A percentile compares a stretch with the other conserved stretches of the same genome.
phyloP scores from a whole-genome alignment of 495 filamentous ascomycete species.

The Ramalina intermedia region DNA sequence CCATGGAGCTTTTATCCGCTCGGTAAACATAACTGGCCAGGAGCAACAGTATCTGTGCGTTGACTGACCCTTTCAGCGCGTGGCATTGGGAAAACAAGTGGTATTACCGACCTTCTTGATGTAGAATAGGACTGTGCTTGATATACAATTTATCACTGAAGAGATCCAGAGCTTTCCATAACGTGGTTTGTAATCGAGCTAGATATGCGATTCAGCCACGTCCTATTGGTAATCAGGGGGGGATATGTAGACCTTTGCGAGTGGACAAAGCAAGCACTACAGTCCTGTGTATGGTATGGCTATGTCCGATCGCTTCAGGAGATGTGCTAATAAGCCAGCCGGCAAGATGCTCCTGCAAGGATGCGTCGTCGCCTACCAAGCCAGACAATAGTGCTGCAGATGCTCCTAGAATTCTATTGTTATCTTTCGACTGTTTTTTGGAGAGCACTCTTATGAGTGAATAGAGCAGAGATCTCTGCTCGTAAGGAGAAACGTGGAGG shows the following conservation, averaged over 20 bases:
- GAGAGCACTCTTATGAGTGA: slow-evolving; percentile 45
- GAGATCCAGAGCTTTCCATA: slow-evolving; percentile 51
- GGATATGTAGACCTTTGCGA: slow-evolving; percentile 30
- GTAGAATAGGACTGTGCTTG: slow-evolving; percentile 61
- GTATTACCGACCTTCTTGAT: slow-evolving; percentile 63
- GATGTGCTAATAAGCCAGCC: slow-evolving; percentile 54
- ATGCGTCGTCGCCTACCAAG: slow-evolving; percentile 21
- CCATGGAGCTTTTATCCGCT: slow-evolving; percentile 41
- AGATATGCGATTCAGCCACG: slow-evolving; percentile 4
- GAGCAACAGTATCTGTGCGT: slow-evolving; percentile 66
- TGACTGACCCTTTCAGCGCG: slow-evolving; percentile 37
- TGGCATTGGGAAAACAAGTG: neutral
- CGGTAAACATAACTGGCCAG: slow-evolving; percentile 62
- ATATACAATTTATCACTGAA: slow-evolving; percentile 83
- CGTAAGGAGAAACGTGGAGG: slow-evolving; percentile 32
- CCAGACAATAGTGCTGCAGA: slow-evolving; percentile 28
- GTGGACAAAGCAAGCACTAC: slow-evolving; percentile 45
- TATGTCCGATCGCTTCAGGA: slow-evolving; percentile 48
- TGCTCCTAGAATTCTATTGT: slow-evolving; percentile 16
- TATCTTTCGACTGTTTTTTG: slow-evolving; percentile 26
- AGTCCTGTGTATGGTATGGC: slow-evolving; percentile 47
- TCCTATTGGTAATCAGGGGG: neutral
- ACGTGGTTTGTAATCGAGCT: slow-evolving; percentile 32
- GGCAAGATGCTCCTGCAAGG: slow-evolving; percentile 38
- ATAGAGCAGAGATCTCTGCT: slow-evolving; percentile 45